phyloP scores from a whole-genome alignment of 1,284 basidiomycete genomes.

The Coniophora puteana region DNA sequence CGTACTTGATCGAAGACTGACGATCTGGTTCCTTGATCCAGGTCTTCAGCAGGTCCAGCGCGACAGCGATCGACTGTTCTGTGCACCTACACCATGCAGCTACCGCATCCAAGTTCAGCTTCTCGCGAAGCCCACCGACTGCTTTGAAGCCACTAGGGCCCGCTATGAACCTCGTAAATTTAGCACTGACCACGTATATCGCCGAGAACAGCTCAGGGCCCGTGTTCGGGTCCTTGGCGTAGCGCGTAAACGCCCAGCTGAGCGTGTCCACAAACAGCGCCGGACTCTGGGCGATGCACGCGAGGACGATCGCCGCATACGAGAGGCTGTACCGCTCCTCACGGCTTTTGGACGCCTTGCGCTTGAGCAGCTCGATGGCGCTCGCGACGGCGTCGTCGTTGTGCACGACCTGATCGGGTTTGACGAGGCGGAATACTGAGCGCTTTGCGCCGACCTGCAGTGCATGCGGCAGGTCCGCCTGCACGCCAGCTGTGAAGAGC shows the following conservation, averaged over 20 bases:
- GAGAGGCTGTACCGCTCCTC: background rate
- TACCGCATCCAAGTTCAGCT: background rate
- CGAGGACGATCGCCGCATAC: background rate
- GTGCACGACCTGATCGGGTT: too few species aligned
- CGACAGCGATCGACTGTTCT: background rate
- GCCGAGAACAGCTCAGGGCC: background rate
- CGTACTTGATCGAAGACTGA: background rate
- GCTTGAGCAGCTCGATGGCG: conserved; percentile 1
- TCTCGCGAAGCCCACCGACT: background rate
- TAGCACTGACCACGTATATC: background rate
- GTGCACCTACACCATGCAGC: conserved; percentile 3
- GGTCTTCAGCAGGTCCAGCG: conserved; percentile 1
- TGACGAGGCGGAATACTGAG: background rate
- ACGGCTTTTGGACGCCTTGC: background rate
- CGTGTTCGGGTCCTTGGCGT: conserved; percentile 3
- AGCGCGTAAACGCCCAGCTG: conserved; percentile 3
- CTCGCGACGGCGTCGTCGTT: background rate
- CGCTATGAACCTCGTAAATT: background rate
- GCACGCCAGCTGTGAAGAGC: too few species aligned
- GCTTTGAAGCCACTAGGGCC: conserved; percentile 1
- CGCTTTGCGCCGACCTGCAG: background rate
- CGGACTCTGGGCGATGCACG: conserved; percentile 1
- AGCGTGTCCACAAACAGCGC: conserved; percentile 4
- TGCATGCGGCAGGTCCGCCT: too few species aligned
- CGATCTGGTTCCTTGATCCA: conserved; percentile 4